A percentile compares a stretch with the other conserved stretches of the same genome.
Evolutionary conservation across 2,329 filamentous ascomycete species (phyloP).

Genomic region (Mycosphaerelloides madeirae): DNA sequence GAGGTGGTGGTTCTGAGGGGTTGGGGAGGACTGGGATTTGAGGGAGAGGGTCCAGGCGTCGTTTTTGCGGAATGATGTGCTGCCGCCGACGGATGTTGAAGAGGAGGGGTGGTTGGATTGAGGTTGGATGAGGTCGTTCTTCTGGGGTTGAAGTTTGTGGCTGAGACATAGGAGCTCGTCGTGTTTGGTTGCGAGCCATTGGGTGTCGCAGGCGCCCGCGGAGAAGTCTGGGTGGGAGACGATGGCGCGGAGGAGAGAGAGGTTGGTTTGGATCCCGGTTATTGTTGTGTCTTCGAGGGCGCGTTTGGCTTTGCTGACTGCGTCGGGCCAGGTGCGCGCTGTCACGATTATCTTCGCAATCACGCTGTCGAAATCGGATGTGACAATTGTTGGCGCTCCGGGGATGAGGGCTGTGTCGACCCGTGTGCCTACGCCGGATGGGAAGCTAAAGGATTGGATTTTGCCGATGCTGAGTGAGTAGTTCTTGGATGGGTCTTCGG

Average conservation of each 20-base stretch:
- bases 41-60: conserved; percentile 23
- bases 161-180: conserved; percentile 33
- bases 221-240: conserved; percentile 49
- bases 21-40: conserved; percentile 15
- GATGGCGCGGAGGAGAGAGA: conserved; percentile 52
- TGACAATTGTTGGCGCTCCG: conserved; percentile 42
- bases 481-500: conserved; percentile 50
- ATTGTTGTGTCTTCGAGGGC: conserved; percentile 54
- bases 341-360: conserved; percentile 58
- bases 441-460: conserved; percentile 51
- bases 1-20: conserved; percentile 44
- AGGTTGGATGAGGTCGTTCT: conserved; percentile 19
- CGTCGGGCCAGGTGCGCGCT: conserved; percentile 49
- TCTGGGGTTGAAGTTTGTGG: conserved; percentile 7
- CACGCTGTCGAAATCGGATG: conserved; percentile 55
- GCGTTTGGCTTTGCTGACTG: conserved; percentile 50
- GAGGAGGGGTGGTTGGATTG: conserved; percentile 26
- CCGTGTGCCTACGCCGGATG: conserved; percentile 54
- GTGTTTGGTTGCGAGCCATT: conserved; percentile 54
- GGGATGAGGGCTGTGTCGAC: conserved; percentile 53
- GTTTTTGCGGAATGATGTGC: conserved; percentile 38
- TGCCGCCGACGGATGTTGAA: conserved; percentile 32
- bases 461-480: conserved; percentile 59
- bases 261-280: conserved; percentile 55
- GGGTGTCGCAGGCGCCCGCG: conserved; percentile 48